A percentile compares a stretch with the other conserved stretches of the same genome.
Evolutionary conservation across 2,329 filamentous ascomycete species (phyloP).

Genomic region (Calonectria pseudoturangicola): DNA sequence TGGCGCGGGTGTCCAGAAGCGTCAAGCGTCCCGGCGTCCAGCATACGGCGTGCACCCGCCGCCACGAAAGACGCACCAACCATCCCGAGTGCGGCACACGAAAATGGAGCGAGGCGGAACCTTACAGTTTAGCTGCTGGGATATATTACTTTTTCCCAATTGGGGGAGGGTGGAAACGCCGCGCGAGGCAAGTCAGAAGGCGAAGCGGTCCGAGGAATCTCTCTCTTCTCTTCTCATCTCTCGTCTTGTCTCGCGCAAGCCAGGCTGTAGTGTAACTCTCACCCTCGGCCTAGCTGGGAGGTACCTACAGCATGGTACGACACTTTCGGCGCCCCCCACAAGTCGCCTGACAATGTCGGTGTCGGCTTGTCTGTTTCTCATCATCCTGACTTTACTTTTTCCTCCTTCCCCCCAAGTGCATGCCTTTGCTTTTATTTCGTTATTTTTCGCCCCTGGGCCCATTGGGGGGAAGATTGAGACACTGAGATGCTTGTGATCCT

Average conservation of each 20-base stretch:
- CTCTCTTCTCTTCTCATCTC: constrained; percentile 35
- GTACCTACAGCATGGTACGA: constrained; percentile 36
- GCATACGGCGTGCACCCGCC: constrained; percentile 27
- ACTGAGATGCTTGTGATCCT: constrained; percentile 38
- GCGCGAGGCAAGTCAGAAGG: constrained; percentile 24
- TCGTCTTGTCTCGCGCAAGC: constrained; percentile 18
- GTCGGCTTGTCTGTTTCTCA: constrained; percentile 10
- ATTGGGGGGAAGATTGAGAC: constrained; percentile 52
- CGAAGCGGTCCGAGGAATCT: constrained; percentile 24
- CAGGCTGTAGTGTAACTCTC: constrained; percentile 23
- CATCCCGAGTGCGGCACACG: constrained; percentile 35
- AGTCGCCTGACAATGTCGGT: constrained; percentile 30
- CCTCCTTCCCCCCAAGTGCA: constrained; percentile 17
- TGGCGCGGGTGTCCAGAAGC: constrained; percentile 26
- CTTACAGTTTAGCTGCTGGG: constrained; percentile 27
- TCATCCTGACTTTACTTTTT: constrained; percentile 28
- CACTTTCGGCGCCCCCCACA: constrained; percentile 22
- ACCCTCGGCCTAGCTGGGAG: constrained; percentile 18
- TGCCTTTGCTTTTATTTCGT: constrained; percentile 33
- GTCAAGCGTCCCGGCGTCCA: constrained; percentile 23
- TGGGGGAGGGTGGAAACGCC: constrained; percentile 22
- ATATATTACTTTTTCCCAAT: constrained; percentile 39
- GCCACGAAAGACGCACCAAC: constrained; percentile 31
- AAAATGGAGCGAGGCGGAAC: constrained; percentile 33
- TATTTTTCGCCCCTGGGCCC: constrained; percentile 40